Evolutionary conservation across 108 stramenopile genomes (phyloP), one percentile per base, ranked within the genome.

Genomic region (Nitzschia sp.): DNA sequence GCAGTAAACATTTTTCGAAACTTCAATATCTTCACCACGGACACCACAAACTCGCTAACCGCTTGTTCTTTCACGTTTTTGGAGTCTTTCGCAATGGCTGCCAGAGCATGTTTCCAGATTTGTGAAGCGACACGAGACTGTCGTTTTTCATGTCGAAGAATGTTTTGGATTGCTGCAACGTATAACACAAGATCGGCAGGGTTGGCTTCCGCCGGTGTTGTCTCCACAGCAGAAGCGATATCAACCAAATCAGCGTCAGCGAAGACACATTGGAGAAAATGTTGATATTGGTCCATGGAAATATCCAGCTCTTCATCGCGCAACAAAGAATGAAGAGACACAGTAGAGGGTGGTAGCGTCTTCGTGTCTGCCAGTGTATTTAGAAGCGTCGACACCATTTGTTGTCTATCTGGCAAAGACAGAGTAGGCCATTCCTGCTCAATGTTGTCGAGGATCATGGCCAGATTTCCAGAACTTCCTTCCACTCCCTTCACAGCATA

Each of bases 1-100:
- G 42, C 37, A 37, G 41, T 48, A 55, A 57, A 78, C 2, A 59
- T 25, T 29, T 75, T 75, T 26, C 73, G 42, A 14, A 54, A 57
- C 10, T 37, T 60, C 24, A 46, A 66, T 60, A 67, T 67, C 15
- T 41, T 37, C 46, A 75, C 51, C 10, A 75, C 60, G 24, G 34
- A 19, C 7, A 50, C 20, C 21, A 75, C 19, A 24, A 68, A 75
- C 29, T 53, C 43, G 7, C 42, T 40, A 62, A 68, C 7, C 22
- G 34, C 60, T 5, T 75, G 53, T 25, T 53, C 12, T 3, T 56
- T 42, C 7, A 57, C 20, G 42, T 5, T 22, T 7, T 46, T 20
- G 8, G 8, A 15, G 20, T 34, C 19, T 19, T 22, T 40, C 7
- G 19, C 21, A 8, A 64, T 72, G 2, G 10, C 6, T 48, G 56